Percentiles rank a stretch among this genome's conserved stretches.
Conservation (phyloP, 768 basidiomycete genomes). For the Leccinum subgranulosum region DNA sequence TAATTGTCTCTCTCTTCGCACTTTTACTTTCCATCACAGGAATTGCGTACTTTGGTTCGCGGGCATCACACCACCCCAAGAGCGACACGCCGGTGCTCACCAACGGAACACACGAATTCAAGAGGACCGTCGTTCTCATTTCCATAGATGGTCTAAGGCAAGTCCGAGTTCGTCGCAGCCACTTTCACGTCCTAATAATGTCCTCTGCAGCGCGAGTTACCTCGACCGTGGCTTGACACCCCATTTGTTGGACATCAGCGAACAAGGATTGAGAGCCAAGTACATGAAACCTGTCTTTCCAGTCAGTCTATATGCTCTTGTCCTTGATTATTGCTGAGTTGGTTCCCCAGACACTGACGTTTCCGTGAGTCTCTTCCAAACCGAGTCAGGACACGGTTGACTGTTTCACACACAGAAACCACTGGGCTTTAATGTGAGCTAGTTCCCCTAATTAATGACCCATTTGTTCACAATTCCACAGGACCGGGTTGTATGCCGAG, state of each 20-base stretch:
- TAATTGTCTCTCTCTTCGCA: conserved; percentile 8
- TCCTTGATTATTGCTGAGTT: conserved; percentile 1
- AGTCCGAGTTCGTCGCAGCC: conserved; percentile 22
- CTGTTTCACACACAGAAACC: conserved; percentile 54
- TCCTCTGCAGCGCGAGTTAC: conserved; percentile 67
- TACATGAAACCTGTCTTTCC: conserved; percentile 88
- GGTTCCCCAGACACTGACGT: conserved; percentile 68
- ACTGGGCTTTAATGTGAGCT: conserved; percentile 80
- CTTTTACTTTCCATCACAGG: conserved; percentile 17
- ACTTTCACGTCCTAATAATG: conserved; percentile 8
- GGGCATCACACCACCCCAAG: neutral
- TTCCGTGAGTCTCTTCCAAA: conserved; percentile 60
- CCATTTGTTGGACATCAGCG: conserved; percentile 74
- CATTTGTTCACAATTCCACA: conserved; percentile 26
- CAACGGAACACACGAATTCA: conserved; percentile 84
- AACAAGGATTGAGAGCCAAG: conserved; percentile 83
- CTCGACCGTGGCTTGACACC: conserved; percentile 84
- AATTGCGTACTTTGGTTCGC: conserved; percentile 5
- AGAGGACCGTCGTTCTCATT: conserved; percentile 75
- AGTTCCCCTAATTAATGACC: neutral
- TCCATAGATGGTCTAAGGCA: conserved; percentile 86
- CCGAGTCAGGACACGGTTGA: neutral
- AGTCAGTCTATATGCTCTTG: conserved; percentile 46
- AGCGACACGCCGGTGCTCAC: conserved; percentile 40
- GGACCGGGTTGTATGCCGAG: conserved; percentile 88